A percentile compares a stretch with the other conserved stretches of the same genome.
Conservation (phyloP, 768 basidiomycete genomes). For the Leucogyrophana mollusca region DNA sequence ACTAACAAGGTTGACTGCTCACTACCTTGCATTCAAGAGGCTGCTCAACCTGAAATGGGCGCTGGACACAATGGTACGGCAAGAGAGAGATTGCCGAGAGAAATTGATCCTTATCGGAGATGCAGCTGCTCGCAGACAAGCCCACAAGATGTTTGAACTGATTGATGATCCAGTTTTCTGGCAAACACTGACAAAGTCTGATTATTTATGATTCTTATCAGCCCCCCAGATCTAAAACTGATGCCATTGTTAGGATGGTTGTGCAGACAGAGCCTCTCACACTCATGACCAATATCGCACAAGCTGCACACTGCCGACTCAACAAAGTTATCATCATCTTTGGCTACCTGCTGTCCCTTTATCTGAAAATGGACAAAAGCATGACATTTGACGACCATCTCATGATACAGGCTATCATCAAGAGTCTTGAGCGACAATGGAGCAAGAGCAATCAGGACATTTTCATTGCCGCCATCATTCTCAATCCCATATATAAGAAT, state of each 20-base stretch:
- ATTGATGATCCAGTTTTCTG: slow-evolving; percentile 30
- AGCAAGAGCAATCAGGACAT: slow-evolving; percentile 22
- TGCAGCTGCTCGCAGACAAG: slow-evolving; percentile 21
- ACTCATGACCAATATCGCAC: slow-evolving; percentile 27
- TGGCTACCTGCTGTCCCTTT: slow-evolving; percentile 22
- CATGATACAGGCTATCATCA: slow-evolving; percentile 18
- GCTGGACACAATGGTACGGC: slow-evolving; percentile 15
- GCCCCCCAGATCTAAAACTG: slow-evolving; percentile 18
- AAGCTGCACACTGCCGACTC: slow-evolving; percentile 26
- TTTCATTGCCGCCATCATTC: slow-evolving; percentile 25
- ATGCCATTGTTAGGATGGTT: slow-evolving; percentile 25
- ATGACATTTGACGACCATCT: background rate
- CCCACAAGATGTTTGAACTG: slow-evolving; percentile 25
- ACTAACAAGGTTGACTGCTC: slow-evolving; percentile 35
- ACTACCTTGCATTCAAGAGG: slow-evolving; percentile 29
- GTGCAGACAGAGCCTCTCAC: too few relatives aligned
- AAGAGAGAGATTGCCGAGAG: slow-evolving; percentile 4
- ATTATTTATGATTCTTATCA: slow-evolving; percentile 7
- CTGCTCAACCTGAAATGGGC: slow-evolving; percentile 24
- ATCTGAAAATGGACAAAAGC: too few relatives aligned
- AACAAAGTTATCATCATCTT: slow-evolving; percentile 32
- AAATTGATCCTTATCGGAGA: slow-evolving; percentile 25
- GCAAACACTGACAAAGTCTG: slow-evolving; percentile 26
- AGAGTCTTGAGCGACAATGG: slow-evolving; percentile 24
- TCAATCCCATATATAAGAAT: slow-evolving; percentile 29